Evolutionary conservation across 2,329 filamentous ascomycete species (phyloP).

Genomic region (Botrytis sinoallii): DNA sequence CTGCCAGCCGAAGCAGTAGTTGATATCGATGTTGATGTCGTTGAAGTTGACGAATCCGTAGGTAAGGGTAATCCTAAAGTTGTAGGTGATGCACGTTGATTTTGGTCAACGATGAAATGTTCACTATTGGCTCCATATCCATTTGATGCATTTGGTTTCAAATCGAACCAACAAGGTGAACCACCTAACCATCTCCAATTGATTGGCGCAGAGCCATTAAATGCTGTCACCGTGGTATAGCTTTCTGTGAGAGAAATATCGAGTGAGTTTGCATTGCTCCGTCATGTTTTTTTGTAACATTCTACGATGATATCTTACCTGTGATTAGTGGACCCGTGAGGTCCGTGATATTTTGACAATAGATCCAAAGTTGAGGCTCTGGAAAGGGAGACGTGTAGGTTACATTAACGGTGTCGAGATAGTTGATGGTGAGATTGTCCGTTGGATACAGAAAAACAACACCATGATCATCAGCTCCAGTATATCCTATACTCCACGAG

Average conservation of each 20-base stretch:
- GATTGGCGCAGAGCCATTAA: constrained; percentile 25
- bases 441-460: constrained; percentile 27
- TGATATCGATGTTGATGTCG: not conserved
- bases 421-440: constrained; percentile 23
- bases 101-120: constrained; percentile 9
- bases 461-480: constrained; percentile 21
- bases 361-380: constrained; percentile 24
- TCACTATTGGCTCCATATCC: constrained; percentile 25
- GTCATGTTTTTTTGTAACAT: not conserved
- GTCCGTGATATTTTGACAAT: constrained; percentile 22
- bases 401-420: constrained; percentile 28
- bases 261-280: not conserved
- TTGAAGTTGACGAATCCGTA: not conserved
- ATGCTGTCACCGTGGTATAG: constrained; percentile 11
- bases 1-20: not conserved
- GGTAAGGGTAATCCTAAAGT: not conserved
- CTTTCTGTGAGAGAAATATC: not conserved
- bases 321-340: constrained; percentile 10
- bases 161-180: constrained; percentile 26
- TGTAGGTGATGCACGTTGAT: not conserved
- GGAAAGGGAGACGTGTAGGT: constrained; percentile 26
- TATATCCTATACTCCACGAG: constrained; percentile 10
- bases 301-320: not conserved
- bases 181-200: constrained; percentile 22
- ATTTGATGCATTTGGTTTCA: constrained; percentile 23